These are phyloP conservation scores for Salix purpurea DNA, from an alignment of 345 rosid species.

Conservation along the genomic window DNA sequence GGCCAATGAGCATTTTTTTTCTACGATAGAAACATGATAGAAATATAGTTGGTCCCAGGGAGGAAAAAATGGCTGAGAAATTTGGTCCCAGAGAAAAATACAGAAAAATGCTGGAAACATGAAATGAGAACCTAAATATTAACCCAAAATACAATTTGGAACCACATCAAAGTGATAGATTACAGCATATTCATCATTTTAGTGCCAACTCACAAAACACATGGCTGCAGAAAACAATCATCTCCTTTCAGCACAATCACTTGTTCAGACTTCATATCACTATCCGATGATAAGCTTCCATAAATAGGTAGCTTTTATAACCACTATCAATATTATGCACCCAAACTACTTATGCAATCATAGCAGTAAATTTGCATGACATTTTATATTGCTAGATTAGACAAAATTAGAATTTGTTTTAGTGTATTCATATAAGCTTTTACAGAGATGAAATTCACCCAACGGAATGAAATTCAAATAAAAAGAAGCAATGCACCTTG, in stretches of 20 bases:
- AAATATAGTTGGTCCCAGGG: neutral
- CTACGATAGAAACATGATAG: neutral
- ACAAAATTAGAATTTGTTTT: neutral
- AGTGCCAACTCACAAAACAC: neutral
- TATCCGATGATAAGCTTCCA: neutral
- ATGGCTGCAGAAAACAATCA: neutral
- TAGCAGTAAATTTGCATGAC: neutral
- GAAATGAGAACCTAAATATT: neutral
- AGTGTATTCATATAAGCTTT: neutral
- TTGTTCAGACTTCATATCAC: neutral
- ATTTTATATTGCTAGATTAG: neutral
- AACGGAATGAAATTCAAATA: neutral
- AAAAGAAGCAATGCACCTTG: slow-evolving; percentile 39
- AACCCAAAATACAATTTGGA: neutral
- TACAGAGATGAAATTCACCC: neutral
- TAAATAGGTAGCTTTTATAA: neutral
- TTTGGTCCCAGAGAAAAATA: neutral
- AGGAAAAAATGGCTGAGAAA: slow-evolving; percentile 2
- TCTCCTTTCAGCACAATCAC: neutral
- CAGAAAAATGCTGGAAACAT: neutral
- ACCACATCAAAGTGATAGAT: neutral
- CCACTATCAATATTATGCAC: neutral
- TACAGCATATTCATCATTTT: neutral
- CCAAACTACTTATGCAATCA: neutral
- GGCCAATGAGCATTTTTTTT: neutral